Percentiles rank a stretch among this genome's conserved stretches.
Conservation (phyloP, 1,139 yeast species). For the Yamadazyma spencermartinsiae region DNA sequence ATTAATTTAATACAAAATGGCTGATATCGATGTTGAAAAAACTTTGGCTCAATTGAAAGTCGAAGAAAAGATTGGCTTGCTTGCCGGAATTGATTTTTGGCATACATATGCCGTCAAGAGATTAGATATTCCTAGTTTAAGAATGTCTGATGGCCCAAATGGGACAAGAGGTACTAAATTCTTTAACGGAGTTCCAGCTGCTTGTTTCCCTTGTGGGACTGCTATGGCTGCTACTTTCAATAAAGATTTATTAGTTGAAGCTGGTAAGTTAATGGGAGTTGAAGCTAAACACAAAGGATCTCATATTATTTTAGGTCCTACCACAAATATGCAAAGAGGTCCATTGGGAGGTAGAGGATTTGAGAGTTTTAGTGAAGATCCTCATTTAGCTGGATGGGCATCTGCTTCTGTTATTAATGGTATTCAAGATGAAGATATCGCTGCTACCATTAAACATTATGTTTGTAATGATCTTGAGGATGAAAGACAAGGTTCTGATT, state of each 20-base stretch:
- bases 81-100: conserved; percentile 56
- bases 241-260: conserved; percentile 24
- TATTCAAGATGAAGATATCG: conserved; percentile 37
- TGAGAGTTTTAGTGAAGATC: conserved; percentile 37
- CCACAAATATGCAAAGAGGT: conserved; percentile 33
- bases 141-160: conserved; percentile 38
- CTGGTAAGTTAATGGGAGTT: conserved; percentile 34
- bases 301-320: conserved; percentile 36
- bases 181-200: conserved; percentile 32
- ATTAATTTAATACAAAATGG: background rate
- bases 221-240: conserved; percentile 46
- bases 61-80: conserved; percentile 48
- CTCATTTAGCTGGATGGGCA: conserved; percentile 31
- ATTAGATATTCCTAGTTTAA: conserved; percentile 33
- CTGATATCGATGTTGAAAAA: conserved; percentile 39
- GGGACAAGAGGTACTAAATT: conserved; percentile 36
- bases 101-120: conserved; percentile 51
- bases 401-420: conserved; percentile 31
- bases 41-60: conserved; percentile 41
- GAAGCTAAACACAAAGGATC: conserved; percentile 35
- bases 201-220: conserved; percentile 41
- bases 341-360: conserved; percentile 40
- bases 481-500: conserved; percentile 50
- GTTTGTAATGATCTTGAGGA: conserved; percentile 64
- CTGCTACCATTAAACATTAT: conserved; percentile 60